phyloP scores from a whole-genome alignment of 2,329 filamentous ascomycete genomes.

The Pyrenophora tritici-repentis region DNA sequence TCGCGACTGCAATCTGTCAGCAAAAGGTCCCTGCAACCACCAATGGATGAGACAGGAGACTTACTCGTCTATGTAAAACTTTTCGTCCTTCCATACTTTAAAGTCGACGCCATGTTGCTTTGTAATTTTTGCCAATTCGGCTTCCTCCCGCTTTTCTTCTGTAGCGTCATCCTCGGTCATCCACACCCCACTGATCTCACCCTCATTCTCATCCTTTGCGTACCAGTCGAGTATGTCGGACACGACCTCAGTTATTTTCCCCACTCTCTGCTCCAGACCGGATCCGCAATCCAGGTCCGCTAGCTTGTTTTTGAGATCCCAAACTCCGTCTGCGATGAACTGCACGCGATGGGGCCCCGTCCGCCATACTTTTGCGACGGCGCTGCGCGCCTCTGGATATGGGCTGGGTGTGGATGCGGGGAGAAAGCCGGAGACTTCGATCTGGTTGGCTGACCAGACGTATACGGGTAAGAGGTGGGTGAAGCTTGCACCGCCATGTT shows the following conservation, averaged over 20 bases:
- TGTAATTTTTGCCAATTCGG: slow-evolving; percentile 59
- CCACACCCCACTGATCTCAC: slow-evolving; percentile 69
- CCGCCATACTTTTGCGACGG: slow-evolving; percentile 71
- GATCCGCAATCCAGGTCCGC: slow-evolving; percentile 62
- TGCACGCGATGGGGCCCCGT: slow-evolving; percentile 73
- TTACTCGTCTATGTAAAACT: slow-evolving; percentile 80
- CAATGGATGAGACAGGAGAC: slow-evolving; percentile 33
- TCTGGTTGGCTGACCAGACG: slow-evolving; percentile 70
- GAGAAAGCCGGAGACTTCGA: slow-evolving; percentile 78
- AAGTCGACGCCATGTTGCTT: slow-evolving; percentile 62
- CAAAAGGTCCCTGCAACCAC: neutral
- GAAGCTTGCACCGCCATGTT: slow-evolving; percentile 27
- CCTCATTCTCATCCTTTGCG: slow-evolving; percentile 29
- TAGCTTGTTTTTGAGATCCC: slow-evolving; percentile 70
- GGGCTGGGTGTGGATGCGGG: slow-evolving; percentile 55
- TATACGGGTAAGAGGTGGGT: slow-evolving; percentile 70
- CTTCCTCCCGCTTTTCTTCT: slow-evolving; percentile 71
- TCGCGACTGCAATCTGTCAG: slow-evolving; percentile 62
- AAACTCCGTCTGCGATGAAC: slow-evolving; percentile 74
- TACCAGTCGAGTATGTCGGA: slow-evolving; percentile 60
- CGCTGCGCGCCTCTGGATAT: slow-evolving; percentile 70
- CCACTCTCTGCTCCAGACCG: slow-evolving; percentile 65
- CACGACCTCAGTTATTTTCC: slow-evolving; percentile 64
- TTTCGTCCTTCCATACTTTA: slow-evolving; percentile 72
- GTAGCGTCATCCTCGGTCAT: slow-evolving; percentile 72